Conservation (phyloP, 805 yeast species). For the Grigorovia humatica region DNA sequence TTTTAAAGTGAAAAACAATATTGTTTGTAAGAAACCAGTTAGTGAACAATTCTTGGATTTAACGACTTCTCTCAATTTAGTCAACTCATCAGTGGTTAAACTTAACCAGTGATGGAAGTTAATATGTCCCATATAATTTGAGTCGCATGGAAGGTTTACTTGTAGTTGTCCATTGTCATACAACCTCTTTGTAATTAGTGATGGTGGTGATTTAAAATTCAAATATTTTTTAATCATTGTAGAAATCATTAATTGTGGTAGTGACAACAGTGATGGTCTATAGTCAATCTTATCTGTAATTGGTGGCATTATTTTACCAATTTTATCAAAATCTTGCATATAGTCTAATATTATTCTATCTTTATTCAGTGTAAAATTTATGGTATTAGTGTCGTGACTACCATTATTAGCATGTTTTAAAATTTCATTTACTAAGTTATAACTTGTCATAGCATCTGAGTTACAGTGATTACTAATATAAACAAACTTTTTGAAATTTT, state of each 20-base stretch:
- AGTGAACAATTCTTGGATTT: conserved; percentile 12
- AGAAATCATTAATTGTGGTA: conserved; percentile 10
- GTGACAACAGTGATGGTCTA: conserved; percentile 4
- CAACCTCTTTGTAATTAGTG: neutral
- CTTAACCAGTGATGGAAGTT: conserved; percentile 10
- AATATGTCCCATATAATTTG: no score
- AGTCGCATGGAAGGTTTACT: conserved; percentile 1
- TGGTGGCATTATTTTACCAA: conserved; percentile 14
- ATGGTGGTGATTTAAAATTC: conserved; percentile 9
- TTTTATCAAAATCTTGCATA: conserved; percentile 6
- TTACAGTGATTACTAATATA: conserved; percentile 19
- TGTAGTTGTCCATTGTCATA: neutral
- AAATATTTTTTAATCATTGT: conserved; percentile 8
- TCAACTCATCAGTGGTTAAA: conserved; percentile 7
- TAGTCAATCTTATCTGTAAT: conserved; percentile 18
- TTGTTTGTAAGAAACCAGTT: conserved; percentile 21
- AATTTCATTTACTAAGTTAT: conserved; percentile 18
- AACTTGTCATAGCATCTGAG: conserved; percentile 18
- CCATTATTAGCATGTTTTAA: conserved; percentile 4
- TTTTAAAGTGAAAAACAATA: conserved; percentile 13
- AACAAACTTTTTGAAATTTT: neutral
- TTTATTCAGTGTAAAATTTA: neutral
- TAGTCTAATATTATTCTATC: conserved; percentile 9
- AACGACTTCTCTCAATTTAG: conserved; percentile 6
- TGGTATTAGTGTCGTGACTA: neutral